Conservation (phyloP, 768 basidiomycete species). For the Basidioascus undulatus region DNA sequence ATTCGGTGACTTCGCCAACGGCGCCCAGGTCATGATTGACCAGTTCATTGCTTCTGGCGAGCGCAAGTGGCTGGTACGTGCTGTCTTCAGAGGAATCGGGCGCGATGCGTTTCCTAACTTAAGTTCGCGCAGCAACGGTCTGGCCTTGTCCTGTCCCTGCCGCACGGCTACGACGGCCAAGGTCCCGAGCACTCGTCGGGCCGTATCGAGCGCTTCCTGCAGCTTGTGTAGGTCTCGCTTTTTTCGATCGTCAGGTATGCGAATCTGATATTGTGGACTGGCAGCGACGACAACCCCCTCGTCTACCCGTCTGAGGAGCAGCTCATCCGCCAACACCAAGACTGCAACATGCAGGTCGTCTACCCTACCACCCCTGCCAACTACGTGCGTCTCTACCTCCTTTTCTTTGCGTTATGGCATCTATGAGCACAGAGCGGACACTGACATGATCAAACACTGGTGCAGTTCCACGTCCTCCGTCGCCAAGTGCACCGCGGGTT, state of each 20-base stretch:
- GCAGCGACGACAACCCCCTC: constrained; percentile 87
- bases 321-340: constrained; percentile 84
- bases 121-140: too few relatives aligned
- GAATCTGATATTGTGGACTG: too few relatives aligned
- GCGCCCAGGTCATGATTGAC: constrained; percentile 91
- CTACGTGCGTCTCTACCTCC: constrained; percentile 39
- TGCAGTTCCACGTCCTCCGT: constrained; percentile 94
- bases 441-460: constrained; percentile 4
- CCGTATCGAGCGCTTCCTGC: constrained; percentile 83
- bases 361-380: constrained; percentile 91
- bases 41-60: constrained; percentile 97
- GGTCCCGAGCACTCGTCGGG: constrained; percentile 96
- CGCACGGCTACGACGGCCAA: constrained; percentile 95
- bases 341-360: constrained; percentile 98
- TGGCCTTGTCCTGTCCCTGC: constrained; percentile 54
- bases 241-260: too few relatives aligned
- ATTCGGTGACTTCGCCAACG: constrained; percentile 96
- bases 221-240: too few relatives aligned
- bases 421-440: background rate
- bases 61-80: constrained; percentile 94
- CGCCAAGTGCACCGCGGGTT: constrained; percentile 93
- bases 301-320: constrained; percentile 70
- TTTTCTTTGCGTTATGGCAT: too few relatives aligned
- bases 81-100: too few relatives aligned
- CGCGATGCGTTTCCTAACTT: too few relatives aligned